Base-by-base conservation (phyloP, 441 rosid species). In the Erysimum pusillum region DNA sequence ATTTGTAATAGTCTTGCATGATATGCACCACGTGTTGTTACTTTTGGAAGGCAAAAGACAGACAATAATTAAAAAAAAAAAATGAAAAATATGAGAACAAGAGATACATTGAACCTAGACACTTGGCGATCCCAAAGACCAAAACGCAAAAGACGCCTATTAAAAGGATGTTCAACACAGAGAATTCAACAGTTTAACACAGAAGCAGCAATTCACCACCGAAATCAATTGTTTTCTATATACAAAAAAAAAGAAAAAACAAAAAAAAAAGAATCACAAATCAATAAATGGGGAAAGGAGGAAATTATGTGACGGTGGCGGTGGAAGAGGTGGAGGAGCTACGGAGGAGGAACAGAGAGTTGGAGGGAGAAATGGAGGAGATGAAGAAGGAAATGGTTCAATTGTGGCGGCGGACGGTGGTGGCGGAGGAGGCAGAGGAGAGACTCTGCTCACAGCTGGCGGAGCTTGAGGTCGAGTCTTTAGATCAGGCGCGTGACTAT, bases 391-490 rank as follows among this genome's bases (percentile, higher is more conserved):
- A 62, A 54, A 67, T 64, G 83, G 6, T 78, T 9, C 64, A 68
- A 41, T 13, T 78, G 78, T 82, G 79, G 86, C 79, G 83, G 81
- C 77, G 91, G 76, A 79, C 90, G 20, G 70, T 86, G 56, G 84
- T 90, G 63, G 93, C 91, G 2, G 97, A 91, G 76, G 97, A 91
- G 75, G 97, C 89, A 4, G 97, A 90, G 86, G 97, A 91, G 79
- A 73, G 88, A 64, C 88, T 87, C 35, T 90, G 97, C 80, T 81
- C 88, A 5, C 93, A 89, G 86, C 84, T 90, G 10, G 97, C 96
- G 2, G 96, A 91, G 75, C 85, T 91, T 1, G 97, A 91, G 82
- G 96, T 90, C 0, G 96, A 91, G 83, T 85, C 94, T 35, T 73
- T 89, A 31, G 71, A 78, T 60, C 88, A 88, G 73, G 96, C 92